Base-by-base conservation (phyloP, 805 yeast genomes). In the Wickerhamomyces bisporus region DNA sequence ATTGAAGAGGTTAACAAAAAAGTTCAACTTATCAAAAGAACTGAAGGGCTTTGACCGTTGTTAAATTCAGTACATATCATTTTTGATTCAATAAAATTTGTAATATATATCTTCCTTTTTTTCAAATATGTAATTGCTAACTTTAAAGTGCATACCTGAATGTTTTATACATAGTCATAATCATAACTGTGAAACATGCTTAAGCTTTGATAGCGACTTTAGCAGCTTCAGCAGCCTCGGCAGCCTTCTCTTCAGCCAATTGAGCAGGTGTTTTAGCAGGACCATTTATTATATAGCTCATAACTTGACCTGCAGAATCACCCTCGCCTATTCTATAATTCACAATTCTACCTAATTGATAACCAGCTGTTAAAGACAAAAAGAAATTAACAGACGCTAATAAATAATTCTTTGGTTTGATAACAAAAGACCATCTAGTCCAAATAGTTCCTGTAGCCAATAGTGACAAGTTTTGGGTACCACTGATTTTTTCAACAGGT, bases 341-440 rank as follows among this genome's bases (percentile, higher is more conserved):
- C 53, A 67, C 69, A 39, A 91, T 75, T 65, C 98, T 77, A 32
- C 65, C 54, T 27, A 93, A 64, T 70, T 91, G 98, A 60, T 70
- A 77, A 23, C 91, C 85, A 3, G 98, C 96, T 34, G 94, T 95
- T 24, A 81, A 67, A 19, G 95, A 96, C 38, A 91, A 68, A 73
- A 93, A 91, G 71, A 88, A 87, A 66, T 91, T 91, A 39, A 91
- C 98, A 21, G 91, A 78, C 4, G 98, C 98, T 49, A 93, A 71
- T 44, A 93, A 67, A 50, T 73, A 71, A 65, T 91, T 91, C 65
- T 83, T 81, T 30, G 98, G 98, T 48, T 69, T 78, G 57, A 91
- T 91, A 47, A 89, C 93, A 64, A 89, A 76, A 13, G 96, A 88
- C 98, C 98, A 91, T 62, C 98, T 79, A 26, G 98, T 91, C 98